Base-by-base conservation (phyloP, 2,329 filamentous ascomycete genomes). In the Alternaria rosae region DNA sequence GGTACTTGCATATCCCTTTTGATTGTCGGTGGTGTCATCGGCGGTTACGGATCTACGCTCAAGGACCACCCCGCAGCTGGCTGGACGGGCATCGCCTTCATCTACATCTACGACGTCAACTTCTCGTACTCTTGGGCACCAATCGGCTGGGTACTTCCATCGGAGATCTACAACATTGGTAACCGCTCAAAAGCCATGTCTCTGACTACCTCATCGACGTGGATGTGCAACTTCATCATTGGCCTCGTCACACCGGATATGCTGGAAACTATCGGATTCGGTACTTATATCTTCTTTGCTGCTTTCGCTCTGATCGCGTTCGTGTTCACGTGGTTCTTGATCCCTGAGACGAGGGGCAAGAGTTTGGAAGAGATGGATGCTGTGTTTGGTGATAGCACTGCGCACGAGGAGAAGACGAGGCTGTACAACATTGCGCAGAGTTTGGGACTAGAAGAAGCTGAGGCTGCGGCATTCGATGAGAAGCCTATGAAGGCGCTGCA, bases 361-460 rank as follows among this genome's bases (percentile, higher is more conserved):
- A 88, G 86, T 0, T 85, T 95, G 13, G 92, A 96, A 78, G 87
- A 95, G 79, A 89, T 96, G 58, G 92, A 95, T 82, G 87, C 86
- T 83, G 93, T 94, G 89, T 89, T 94, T 85, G 91, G 92, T 82
- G 91, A 94, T 86, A 88, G 87, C 38, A 92, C 86, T 7, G 90
- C 91, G 44, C 87, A 91, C 65, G 65, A 73, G 45, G 70, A 71
- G 65, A 72, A 72, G 61, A 65, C 38, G 3, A 64, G 70, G 38
- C 3, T 72, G 23, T 67, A 64, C 17, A 55, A 57, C 2, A 73
- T 73, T 54, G 71, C 71, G 20, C 56, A 62, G 23, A 66, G 65
- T 32, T 25, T 73, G n/a, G 67, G 70, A 2, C 38, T 72, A 6
- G 63, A 57, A 20, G 68, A 66, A 23, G 66, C 60, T 3, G 58